A percentile compares a stretch with the other conserved stretches of the same genome.
Conservation (phyloP, 148 eudicot species). For the Arctostaphylos glauca region DNA sequence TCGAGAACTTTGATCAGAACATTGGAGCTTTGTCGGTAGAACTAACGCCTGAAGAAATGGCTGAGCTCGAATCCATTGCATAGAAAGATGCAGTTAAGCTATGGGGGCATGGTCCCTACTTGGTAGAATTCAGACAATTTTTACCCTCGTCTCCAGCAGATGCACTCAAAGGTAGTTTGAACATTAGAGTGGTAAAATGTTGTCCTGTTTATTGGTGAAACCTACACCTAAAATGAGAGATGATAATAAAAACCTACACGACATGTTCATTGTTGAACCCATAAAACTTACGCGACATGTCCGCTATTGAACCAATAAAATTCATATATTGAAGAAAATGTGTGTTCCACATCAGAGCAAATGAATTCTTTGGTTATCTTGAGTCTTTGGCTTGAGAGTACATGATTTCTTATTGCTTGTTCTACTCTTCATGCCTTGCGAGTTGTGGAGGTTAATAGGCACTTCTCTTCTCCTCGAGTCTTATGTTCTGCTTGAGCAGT, state of each 20-base stretch:
- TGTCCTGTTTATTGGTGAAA: background rate
- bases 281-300: background rate
- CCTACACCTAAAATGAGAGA: background rate
- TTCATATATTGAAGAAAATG: background rate
- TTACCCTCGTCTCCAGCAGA: background rate
- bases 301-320: background rate
- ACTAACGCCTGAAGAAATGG: conserved; percentile 17
- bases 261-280: background rate
- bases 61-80: conserved; percentile 19
- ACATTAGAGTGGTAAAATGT: background rate
- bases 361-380: background rate
- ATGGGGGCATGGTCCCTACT: background rate
- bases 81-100: background rate
- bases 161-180: background rate
- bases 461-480: too few species aligned
- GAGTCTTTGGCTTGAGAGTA: background rate
- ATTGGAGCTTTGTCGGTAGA: conserved; percentile 17
- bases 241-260: background rate
- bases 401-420: background rate
- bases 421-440: background rate
- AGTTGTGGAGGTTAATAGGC: background rate
- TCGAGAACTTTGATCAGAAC: conserved; percentile 18
- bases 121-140: background rate
- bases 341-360: background rate
- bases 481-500: too few species aligned